Evolutionary conservation across 106 monocot genomes (phyloP), one percentile per base, ranked within the genome.

Genomic region (Dendrobium catenatum): DNA sequence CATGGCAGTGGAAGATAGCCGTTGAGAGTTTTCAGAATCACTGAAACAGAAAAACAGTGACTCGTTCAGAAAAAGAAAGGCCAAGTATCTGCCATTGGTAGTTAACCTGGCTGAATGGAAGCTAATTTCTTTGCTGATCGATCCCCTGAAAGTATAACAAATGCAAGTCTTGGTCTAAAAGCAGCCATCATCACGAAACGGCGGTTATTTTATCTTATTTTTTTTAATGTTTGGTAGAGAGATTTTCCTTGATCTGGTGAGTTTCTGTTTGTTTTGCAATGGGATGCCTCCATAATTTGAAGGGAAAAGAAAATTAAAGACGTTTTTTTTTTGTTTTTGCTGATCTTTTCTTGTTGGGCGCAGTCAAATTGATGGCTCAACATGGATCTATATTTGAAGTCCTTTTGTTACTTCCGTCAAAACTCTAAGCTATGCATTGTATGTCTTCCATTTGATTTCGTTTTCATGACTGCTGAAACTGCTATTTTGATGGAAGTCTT

Each of bases 1-100:
- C 99, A 68, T 90, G 85, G 86, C 93, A 93, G 43, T 99, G 99
- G 99, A 95, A 99, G 83, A 90, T 81, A 67, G 93, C 91, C 9
- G 86, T 99, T 68, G 99, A 99, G 84, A 86, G 87, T 48, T 81
- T 99, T 79, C 99, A 91, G 26, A 47, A 27, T 76, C 49, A 11
- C 49, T 76, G 49, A 76, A 49, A 26, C 46, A 48, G 47, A 73
- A 4, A 20, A 20, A 73, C 15, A 42, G 43, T 18, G 31, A 73
- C 3, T 22, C 15, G 19, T 19, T 15, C 73, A 73, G 5, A 27
- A 6, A 42, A 17, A 42, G 1, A 73, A 37, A 18, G 42, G 42
- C 3, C 73, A 19, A 73, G 40, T 10, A 73, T 73, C 42, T 42
- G 42, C 15, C 6, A 6, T 40, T 73, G 13, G 5, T 73, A 16